Percentiles rank a stretch among this genome's conserved stretches.
Conservation (phyloP, 345 rosid species). For the Melastoma malabathricum region DNA sequence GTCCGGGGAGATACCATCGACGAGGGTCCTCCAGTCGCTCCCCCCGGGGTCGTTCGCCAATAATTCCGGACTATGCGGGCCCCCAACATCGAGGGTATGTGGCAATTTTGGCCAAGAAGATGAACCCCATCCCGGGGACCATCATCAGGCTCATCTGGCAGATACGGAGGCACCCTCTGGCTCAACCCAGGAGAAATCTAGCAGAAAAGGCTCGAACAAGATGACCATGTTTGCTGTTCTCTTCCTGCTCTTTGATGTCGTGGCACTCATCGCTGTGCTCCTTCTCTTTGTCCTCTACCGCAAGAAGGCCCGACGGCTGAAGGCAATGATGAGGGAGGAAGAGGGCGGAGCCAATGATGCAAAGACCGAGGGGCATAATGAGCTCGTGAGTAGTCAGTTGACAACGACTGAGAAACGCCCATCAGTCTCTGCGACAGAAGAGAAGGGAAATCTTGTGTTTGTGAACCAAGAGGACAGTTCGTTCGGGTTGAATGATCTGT, state of each 20-base stretch:
- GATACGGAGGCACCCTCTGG: neutral
- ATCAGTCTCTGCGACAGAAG: conserved; percentile 1
- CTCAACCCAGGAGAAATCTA: neutral
- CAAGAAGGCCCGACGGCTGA: conserved; percentile 15
- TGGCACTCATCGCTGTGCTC: conserved; percentile 22
- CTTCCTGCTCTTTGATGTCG: conserved; percentile 14
- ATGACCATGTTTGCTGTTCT: conserved; percentile 1
- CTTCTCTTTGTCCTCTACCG: conserved; percentile 21
- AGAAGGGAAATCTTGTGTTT: conserved; percentile 19
- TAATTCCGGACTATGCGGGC: conserved; percentile 16
- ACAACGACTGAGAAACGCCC: neutral
- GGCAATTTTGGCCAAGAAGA: neutral
- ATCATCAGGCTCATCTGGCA: neutral
- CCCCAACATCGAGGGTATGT: conserved; percentile 9
- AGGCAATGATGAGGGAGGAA: conserved; percentile 8
- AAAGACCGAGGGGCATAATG: neutral
- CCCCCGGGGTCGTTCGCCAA: conserved; percentile 9
- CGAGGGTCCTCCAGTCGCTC: conserved; percentile 16
- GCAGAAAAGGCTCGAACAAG: conserved; percentile 5
- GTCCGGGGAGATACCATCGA: conserved; percentile 20
- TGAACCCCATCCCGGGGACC: neutral
- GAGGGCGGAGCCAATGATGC: neutral
- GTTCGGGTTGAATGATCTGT: conserved; percentile 29
- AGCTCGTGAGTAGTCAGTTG: neutral
- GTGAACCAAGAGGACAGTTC: conserved; percentile 8